Evolutionary conservation across 345 rosid species (phyloP), one percentile per base, ranked within the genome.

Genomic region (Moricandia arvensis): DNA sequence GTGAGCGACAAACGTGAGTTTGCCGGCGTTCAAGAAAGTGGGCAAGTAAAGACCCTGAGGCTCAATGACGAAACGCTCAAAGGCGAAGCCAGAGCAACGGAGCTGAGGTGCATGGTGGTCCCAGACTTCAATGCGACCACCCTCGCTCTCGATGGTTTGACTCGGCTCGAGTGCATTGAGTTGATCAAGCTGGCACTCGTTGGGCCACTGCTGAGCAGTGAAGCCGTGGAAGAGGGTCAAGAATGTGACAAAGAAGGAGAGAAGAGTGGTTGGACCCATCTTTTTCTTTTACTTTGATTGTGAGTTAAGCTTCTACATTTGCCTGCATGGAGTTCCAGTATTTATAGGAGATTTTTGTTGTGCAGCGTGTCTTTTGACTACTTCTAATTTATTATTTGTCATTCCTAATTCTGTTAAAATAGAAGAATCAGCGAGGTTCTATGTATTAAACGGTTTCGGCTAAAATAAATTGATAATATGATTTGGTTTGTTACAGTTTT

Each of bases 1-100:
- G 57, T 79, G 84, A 69, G 83, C 77, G 4, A 89, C 79, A 67
- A 80, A 87, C 1, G 83, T 5, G 37, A 89, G 82, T 59, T 76
- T 79, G 35, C 85, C 84, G 15, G 84, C 63, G 67, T 80, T 84
- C 73, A 69, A 29, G 75, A 73, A 87, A 49, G 76, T 60, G 0
- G 92, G 97, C 75, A 86, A 79, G 37, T 66, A 45, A 73, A 91
- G 93, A 72, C 90, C 94, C 21, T 78, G 76, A 3, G 79, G 85
- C 26, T 83, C 80, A 57, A 87, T 85, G 63, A 83, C 80, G 16
- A 51, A 45, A 38, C 86, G 87, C 11, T 69, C 60, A 17, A 85
- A 45, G 11, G 87, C 84, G 5, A 87, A 80, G 11, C 90, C 89
- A 1, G 86, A 76, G 69, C 97, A 89, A 55, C 68, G 86, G 80